Percentiles rank a stretch among this genome's conserved stretches.
phyloP scores from a whole-genome alignment of 73 alveolate genomes.

The Tetrahymena elliotti region DNA sequence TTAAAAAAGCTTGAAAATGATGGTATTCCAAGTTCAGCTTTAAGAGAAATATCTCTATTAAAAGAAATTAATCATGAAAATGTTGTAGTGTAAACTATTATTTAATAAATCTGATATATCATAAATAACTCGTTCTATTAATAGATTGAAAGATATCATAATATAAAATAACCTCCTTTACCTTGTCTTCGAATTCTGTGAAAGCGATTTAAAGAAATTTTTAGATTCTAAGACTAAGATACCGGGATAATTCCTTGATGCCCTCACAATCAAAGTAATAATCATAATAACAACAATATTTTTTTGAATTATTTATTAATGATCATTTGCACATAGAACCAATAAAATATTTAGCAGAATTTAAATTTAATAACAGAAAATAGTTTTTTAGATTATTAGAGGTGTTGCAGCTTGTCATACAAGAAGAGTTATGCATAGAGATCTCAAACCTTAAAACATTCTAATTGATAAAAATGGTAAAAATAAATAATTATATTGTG shows the following conservation, averaged over 20 bases:
- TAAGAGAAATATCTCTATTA: conserved; percentile 51
- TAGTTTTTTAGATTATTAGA: conserved; percentile 57
- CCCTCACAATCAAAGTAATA: conserved; percentile 39
- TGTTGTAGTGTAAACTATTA: conserved; percentile 19
- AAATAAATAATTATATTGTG: background rate
- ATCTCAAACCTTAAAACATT: conserved; percentile 87
- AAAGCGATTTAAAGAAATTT: conserved; percentile 60
- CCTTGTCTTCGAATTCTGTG: conserved; percentile 59
- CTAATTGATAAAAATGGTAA: conserved; percentile 23
- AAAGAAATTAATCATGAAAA: conserved; percentile 6
- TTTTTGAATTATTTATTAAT: background rate
- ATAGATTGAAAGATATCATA: conserved; percentile 44
- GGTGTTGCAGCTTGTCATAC: conserved; percentile 85
- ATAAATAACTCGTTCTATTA: background rate
- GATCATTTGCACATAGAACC: no score
- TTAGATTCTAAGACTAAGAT: conserved; percentile 15
- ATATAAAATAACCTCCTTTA: conserved; percentile 50
- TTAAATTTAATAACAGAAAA: conserved; percentile 23
- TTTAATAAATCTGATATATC: conserved; percentile 3
- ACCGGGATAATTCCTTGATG: conserved; percentile 54
- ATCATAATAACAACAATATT: no score
- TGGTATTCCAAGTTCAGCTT: conserved; percentile 71
- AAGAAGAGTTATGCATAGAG: conserved; percentile 90
- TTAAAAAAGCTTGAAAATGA: conserved; percentile 31
- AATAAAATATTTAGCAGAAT: background rate